Conservation (phyloP, 805 yeast genomes). For the Vanderwaltozyma polyspora region DNA sequence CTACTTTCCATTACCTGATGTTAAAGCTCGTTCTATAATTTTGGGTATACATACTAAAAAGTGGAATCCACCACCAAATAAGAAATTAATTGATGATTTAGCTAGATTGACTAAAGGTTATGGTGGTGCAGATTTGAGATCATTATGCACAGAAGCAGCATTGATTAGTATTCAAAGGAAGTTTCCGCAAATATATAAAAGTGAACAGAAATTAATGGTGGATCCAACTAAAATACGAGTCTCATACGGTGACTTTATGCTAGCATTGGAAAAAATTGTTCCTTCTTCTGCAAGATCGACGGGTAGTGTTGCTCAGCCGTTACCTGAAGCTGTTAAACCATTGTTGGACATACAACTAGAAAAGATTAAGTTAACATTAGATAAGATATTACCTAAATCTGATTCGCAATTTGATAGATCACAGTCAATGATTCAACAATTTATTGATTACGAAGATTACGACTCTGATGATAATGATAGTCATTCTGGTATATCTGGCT, state of each 20-base stretch:
- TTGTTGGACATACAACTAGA: constrained; percentile 44
- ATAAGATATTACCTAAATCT: constrained; percentile 49
- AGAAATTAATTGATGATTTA: constrained; percentile 48
- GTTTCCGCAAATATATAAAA: constrained; percentile 83
- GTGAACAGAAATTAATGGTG: constrained; percentile 60
- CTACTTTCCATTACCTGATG: constrained; percentile 86
- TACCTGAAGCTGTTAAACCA: constrained; percentile 64
- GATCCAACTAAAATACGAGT: constrained; percentile 65
- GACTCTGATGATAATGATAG: constrained; percentile 16
- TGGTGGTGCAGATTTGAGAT: constrained; percentile 95
- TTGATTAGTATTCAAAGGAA: constrained; percentile 80
- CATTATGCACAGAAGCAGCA: constrained; percentile 93
- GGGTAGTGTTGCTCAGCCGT: constrained; percentile 58
- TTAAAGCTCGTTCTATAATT: constrained; percentile 66
- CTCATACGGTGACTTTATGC: constrained; percentile 71
- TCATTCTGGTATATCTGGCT: constrained; percentile 43
- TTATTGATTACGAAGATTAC: constrained; percentile 26
- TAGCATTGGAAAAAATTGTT: constrained; percentile 73
- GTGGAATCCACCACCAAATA: constrained; percentile 70
- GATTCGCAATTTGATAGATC: constrained; percentile 9
- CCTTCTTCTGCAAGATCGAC: constrained; percentile 89
- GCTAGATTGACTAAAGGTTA: constrained; percentile 85
- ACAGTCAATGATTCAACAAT: constrained; percentile 25
- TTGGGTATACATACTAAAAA: constrained; percentile 75
- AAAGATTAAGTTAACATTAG: constrained; percentile 36